Base-by-base conservation (phyloP, 2,329 filamentous ascomycete species). In the Xylaria sp. region DNA sequence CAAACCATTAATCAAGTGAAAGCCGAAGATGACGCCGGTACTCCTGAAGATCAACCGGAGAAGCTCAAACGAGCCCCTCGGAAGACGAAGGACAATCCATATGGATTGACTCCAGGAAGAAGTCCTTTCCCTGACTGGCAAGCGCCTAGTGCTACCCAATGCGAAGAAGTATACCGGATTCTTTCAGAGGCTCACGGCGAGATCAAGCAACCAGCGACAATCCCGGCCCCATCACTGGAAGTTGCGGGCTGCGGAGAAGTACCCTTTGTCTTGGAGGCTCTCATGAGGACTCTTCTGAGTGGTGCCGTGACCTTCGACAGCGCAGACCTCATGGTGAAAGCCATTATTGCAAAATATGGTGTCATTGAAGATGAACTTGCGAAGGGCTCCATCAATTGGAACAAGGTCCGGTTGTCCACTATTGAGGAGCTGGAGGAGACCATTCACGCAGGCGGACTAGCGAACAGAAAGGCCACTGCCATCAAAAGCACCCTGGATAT, bases 401-500 rank as follows among this genome's bases (percentile, higher is more conserved):
- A 93, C 72, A 88, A 87, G 10, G 90, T 94, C 1, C 86, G 89
- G 25, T 78, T 81, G 30, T 87, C 89, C 1, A 78, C 87, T 0
- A 76, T 87, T 4, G 82, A 86, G 45, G 87, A 91, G 6, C 82
- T 96, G n/a, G 87, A 86, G 53, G 81, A 90, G 59, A 87, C 91
- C 0, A 93, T 96, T 75, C 89, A 88, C 72, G 80, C 81, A 8
- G 92, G 92, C 10, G 93, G 93, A 0, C 82, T 94, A 2, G 90
- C 89, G 2, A 85, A 87, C n/a, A 83, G 84, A 18, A 96, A 94
- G 79, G 90, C 88, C 67, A 89, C 86, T 60, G 84, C 90, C 71
- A 93, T 97, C 75, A 93, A 94, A 77, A 80, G 81, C 18, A 93
- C 93, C 41, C 82, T 97, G 9, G 87, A 93, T 60, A 88, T 89